These are phyloP conservation scores for Vigna hirtella DNA, from an alignment of 306 rosid genomes.

Conservation along the genomic window DNA sequence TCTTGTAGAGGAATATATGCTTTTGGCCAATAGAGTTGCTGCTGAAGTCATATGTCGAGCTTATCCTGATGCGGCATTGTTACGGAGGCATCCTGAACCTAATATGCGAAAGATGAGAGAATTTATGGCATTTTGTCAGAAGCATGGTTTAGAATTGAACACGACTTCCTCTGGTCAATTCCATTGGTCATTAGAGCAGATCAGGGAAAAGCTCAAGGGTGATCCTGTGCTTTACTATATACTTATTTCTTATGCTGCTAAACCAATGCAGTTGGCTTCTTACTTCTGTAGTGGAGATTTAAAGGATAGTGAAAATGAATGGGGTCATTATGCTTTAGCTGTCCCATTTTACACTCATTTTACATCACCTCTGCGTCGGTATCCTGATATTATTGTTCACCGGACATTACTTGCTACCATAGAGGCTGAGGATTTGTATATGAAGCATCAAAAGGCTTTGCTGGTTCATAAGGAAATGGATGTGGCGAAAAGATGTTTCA, in stretches of 20 bases:
- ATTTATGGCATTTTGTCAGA: conserved; percentile 79
- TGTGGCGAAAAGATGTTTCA: conserved; percentile 62
- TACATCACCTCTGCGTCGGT: conserved; percentile 87
- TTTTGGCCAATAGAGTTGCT: conserved; percentile 80
- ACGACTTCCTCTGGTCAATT: conserved; percentile 78
- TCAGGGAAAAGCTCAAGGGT: conserved; percentile 75
- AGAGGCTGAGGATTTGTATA: conserved; percentile 81
- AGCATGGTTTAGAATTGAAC: conserved; percentile 76
- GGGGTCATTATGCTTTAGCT: conserved; percentile 86
- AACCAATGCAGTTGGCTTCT: conserved; percentile 80
- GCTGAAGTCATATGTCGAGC: conserved; percentile 89
- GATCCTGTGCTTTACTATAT: conserved; percentile 70
- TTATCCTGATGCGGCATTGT: conserved; percentile 77
- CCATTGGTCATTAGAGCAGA: conserved; percentile 63
- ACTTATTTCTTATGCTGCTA: conserved; percentile 73
- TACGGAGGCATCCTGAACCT: conserved; percentile 94
- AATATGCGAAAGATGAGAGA: conserved; percentile 75
- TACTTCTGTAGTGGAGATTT: conserved; percentile 84
- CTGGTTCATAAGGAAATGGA: conserved; percentile 45
- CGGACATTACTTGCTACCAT: conserved; percentile 77
- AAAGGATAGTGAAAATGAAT: conserved; percentile 54
- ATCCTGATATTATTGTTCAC: conserved; percentile 95
- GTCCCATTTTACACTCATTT: conserved; percentile 89
- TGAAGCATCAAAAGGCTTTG: conserved; percentile 52
- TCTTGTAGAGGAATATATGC: conserved; percentile 92